Percentiles rank a stretch among this genome's conserved stretches.
Evolutionary conservation across 192 early-diverging fungal genomes (phyloP).

Genomic region (Gaertneriomyces semiglobifer): DNA sequence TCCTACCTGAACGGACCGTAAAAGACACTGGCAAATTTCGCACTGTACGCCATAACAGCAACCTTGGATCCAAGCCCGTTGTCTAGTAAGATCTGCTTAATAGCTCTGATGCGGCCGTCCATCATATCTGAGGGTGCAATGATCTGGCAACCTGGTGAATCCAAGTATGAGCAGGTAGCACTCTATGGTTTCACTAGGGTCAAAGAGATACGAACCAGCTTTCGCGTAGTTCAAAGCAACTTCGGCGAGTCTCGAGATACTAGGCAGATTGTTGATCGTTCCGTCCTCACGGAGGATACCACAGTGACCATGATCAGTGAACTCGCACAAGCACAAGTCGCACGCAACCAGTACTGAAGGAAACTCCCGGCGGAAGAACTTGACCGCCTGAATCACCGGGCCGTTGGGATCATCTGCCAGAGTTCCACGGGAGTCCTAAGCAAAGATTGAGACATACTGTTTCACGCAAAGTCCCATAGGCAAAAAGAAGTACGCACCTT

Average conservation of each 20-base stretch:
- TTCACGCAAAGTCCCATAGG: neutral
- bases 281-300: constrained; percentile 62
- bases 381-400: constrained; percentile 82
- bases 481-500: constrained; percentile 37
- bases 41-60: constrained; percentile 92
- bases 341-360: constrained; percentile 81
- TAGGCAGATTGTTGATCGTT: constrained; percentile 75
- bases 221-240: constrained; percentile 84
- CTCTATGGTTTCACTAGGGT: constrained; percentile 43
- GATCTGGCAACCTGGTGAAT: constrained; percentile 66
- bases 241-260: constrained; percentile 75
- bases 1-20: constrained; percentile 91
- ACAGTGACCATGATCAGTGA: constrained; percentile 96
- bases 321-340: constrained; percentile 96
- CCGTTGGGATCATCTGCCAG: constrained; percentile 76
- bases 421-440: constrained; percentile 74
- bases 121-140: constrained; percentile 98
- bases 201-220: constrained; percentile 52
- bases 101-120: constrained; percentile 90
- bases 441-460: neutral
- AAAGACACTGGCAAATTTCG: constrained; percentile 92
- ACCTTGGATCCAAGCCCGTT: constrained; percentile 74
- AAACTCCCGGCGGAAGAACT: constrained; percentile 70
- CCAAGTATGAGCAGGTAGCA: constrained; percentile 73
- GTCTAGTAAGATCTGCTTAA: constrained; percentile 78